Evolutionary conservation across 1,284 basidiomycete genomes (phyloP), one percentile per base, ranked within the genome.

Genomic region (Quambalaria eucalypti): DNA sequence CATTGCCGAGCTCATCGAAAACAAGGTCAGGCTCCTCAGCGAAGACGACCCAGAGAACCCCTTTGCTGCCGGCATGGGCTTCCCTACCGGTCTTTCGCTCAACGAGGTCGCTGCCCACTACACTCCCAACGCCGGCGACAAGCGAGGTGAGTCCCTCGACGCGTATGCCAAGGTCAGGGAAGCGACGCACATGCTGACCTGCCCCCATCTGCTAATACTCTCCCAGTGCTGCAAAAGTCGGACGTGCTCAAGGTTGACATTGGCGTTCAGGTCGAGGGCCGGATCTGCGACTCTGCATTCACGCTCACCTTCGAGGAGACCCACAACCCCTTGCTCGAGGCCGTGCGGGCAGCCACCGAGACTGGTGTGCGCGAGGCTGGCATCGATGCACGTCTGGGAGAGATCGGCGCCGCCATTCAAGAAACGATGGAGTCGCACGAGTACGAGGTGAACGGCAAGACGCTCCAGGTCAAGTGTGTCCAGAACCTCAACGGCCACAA

Each of bases 361-460:
- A 87, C 89, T 1, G 90, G 90, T 91, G 82, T 75, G 46, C 53
- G 55, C 30, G 61, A 55, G 14, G 88, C 93, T 6, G 95, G 95
- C 2, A 97, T 99, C 68, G 95, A 98, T 71, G 89, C 88, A 1
- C 84, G 92, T 46, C 81, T 98, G 48, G 91, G 90, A 59, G 93
- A 98, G 73, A 82, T 99, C 36, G 95, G 86, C 6, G 91, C 85
- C 0, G 82, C 83, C 38, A 92, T 98, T 58, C 93, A 99, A 76
- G 95, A 99, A 77, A 92, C 91, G 2, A 98, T 99, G 95, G 92
- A 97, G 76, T 90, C 88, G 4, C 96, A 97, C 74, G 95, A 98
- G 76, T 91, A 98, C 19, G 90, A 92, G 71, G 84, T 91, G 21
- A 81, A 85, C 28, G 87, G 90, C 36, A 90, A 92, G 76, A 82